Evolutionary conservation across 116 monocot species (phyloP).

Genomic region (Papilionanthe hybrid): DNA sequence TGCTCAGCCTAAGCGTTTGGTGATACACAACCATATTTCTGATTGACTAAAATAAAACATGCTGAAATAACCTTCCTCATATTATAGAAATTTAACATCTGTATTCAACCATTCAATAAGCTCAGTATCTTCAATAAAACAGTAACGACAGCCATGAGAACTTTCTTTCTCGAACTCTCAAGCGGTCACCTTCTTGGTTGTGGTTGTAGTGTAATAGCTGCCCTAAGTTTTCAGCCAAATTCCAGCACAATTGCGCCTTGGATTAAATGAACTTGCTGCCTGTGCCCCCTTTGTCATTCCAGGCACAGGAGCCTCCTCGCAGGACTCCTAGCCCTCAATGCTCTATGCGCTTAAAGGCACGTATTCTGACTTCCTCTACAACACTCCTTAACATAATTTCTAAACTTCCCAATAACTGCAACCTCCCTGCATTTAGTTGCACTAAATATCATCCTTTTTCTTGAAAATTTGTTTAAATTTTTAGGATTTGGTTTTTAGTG

Average conservation of each 20-base stretch:
- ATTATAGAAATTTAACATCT: not conserved
- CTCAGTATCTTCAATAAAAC: not conserved
- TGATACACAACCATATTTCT: too few species aligned
- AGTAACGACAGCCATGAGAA: not conserved
- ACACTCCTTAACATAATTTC: constrained; percentile 26
- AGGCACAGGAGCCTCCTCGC: not conserved
- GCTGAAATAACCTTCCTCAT: too few species aligned
- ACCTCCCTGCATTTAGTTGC: constrained; percentile 26
- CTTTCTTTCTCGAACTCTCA: not conserved
- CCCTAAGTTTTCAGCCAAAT: not conserved
- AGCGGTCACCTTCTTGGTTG: not conserved
- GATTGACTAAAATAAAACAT: too few species aligned
- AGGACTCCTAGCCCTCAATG: constrained; percentile 25
- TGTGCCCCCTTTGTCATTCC: constrained; percentile 24
- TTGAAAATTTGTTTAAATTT: not conserved
- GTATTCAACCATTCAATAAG: not conserved
- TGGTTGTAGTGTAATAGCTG: constrained; percentile 1
- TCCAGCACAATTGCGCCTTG: constrained; percentile 14
- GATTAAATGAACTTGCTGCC: constrained; percentile 4
- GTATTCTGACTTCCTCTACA: constrained; percentile 25
- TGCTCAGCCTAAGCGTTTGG: too few species aligned
- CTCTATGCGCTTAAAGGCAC: constrained; percentile 14
- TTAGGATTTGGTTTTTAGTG: not conserved
- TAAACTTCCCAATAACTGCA: constrained; percentile 27
- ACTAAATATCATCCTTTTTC: not conserved